Percentiles rank a stretch among this genome's conserved stretches.
Conservation (phyloP, 257 asterid species). For the Solanum commersonii region DNA sequence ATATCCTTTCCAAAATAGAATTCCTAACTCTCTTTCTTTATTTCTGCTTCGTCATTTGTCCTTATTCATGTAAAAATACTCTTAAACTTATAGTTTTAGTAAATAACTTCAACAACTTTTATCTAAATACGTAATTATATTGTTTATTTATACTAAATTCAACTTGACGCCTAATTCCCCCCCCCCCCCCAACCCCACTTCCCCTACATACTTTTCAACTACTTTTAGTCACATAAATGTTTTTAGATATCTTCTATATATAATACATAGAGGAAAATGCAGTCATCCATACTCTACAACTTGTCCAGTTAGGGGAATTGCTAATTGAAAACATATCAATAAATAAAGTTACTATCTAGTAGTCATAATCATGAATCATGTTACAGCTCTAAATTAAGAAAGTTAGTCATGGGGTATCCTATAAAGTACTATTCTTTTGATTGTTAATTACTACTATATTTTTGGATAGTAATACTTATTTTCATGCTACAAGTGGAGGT, state of each 20-base stretch:
- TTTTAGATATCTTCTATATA: neutral
- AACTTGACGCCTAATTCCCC: neutral
- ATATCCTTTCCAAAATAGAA: neutral
- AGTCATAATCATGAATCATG: neutral
- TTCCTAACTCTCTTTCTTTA: neutral
- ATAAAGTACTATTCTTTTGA: neutral
- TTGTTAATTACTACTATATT: neutral
- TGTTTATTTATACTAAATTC: neutral
- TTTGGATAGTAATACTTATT: neutral
- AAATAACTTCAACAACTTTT: neutral
- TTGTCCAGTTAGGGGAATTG: neutral
- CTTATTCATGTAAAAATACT: too few species aligned
- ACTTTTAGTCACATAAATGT: neutral
- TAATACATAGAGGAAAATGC: neutral
- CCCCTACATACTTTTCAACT: neutral
- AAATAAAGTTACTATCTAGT: neutral
- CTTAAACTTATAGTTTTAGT: too few species aligned
- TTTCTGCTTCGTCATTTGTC: neutral
- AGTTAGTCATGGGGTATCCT: neutral
- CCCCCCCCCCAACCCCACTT: rapidly evolving
- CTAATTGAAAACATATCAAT: neutral
- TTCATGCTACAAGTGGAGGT: neutral
- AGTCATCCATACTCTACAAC: neutral
- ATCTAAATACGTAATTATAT: neutral
- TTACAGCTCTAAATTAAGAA: neutral